Percentiles rank a stretch among this genome's conserved stretches.
Evolutionary conservation across 2,329 filamentous ascomycete genomes (phyloP).

Genomic region (Nothopassalora personata): DNA sequence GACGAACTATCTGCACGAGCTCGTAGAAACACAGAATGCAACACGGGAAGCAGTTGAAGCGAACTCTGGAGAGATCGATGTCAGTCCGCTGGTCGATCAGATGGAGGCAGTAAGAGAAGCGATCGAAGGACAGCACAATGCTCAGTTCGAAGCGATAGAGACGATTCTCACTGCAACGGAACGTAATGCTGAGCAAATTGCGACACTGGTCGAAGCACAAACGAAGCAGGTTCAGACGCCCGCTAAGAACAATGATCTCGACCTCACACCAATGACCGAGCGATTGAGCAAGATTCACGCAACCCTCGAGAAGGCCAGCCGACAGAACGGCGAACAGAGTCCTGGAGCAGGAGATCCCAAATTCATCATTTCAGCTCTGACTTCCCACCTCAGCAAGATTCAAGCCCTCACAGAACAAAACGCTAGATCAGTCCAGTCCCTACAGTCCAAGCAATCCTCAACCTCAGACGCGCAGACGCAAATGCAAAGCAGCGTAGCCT

Average conservation of each 20-base stretch:
- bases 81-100: constrained; percentile 18
- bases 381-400: constrained; percentile 27
- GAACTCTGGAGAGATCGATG: constrained; percentile 16
- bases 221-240: neutral
- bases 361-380: constrained; percentile 26
- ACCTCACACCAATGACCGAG: constrained; percentile 26
- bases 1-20: constrained; percentile 7
- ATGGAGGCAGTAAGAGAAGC: constrained; percentile 11
- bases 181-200: constrained; percentile 18
- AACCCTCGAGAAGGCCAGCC: constrained; percentile 16
- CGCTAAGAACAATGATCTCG: constrained; percentile 12
- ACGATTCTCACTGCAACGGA: constrained; percentile 19
- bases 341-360: constrained; percentile 21
- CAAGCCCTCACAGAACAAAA: constrained; percentile 29
- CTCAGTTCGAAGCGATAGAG: constrained; percentile 8
- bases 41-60: constrained; percentile 13
- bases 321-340: neutral
- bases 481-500: constrained; percentile 4
- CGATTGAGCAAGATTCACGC: constrained; percentile 21
- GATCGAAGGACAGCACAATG: constrained; percentile 1
- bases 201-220: constrained; percentile 17
- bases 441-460: constrained; percentile 2
- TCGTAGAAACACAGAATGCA: constrained; percentile 21
- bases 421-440: constrained; percentile 18
- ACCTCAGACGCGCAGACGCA: constrained; percentile 1